These are phyloP conservation scores for Trebouxia gelatinosa DNA, from an alignment of 163 green algal genomes.

Conservation along the genomic window DNA sequence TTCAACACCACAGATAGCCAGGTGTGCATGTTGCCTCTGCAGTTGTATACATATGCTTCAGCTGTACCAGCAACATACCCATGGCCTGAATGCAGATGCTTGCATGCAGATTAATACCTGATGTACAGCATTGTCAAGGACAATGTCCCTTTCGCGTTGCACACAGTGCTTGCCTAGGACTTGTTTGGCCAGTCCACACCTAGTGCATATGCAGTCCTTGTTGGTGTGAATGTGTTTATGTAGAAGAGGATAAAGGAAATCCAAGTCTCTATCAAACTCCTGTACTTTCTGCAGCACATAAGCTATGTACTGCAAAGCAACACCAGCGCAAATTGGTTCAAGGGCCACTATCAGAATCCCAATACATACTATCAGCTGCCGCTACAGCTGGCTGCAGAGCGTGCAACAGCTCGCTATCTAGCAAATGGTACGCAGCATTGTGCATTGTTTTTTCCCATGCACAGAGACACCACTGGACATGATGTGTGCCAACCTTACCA, in stretches of 20 bases:
- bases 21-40: background rate
- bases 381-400: slow-evolving; percentile 74
- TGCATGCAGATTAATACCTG: background rate
- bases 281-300: slow-evolving; percentile 34
- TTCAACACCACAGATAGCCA: slow-evolving; percentile 46
- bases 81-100: background rate
- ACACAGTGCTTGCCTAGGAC: background rate
- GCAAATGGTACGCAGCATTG: slow-evolving; percentile 12
- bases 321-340: slow-evolving; percentile 73
- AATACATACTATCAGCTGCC: slow-evolving; percentile 83
- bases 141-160: background rate
- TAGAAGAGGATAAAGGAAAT: too few relatives aligned
- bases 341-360: slow-evolving; percentile 77
- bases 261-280: too few relatives aligned
- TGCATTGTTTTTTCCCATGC: too few relatives aligned
- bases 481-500: too few relatives aligned
- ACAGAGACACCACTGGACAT: too few relatives aligned
- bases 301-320: slow-evolving; percentile 81
- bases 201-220: background rate
- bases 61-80: background rate
- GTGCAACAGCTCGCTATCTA: slow-evolving; percentile 56
- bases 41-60: too few relatives aligned
- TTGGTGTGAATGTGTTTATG: background rate
- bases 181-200: background rate
- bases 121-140: background rate